These are phyloP conservation scores for Blakeslea trispora DNA, from an alignment of 371 early-diverging fungal species.

Conservation along the genomic window DNA sequence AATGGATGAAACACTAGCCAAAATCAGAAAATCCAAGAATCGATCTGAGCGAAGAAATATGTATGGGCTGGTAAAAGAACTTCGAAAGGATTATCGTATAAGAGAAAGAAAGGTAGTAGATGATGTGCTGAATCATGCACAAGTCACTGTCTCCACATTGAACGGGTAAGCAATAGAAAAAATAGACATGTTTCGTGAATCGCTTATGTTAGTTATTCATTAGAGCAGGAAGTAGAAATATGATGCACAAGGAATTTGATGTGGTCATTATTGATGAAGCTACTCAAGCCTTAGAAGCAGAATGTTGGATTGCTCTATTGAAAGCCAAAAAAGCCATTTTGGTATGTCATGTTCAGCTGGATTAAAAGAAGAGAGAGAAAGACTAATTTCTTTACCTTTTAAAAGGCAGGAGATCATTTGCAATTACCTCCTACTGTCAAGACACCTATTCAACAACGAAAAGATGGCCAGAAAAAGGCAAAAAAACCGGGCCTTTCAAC, in stretches of 20 bases:
- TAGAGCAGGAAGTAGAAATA: conserved; percentile 57
- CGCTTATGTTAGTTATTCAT: neutral
- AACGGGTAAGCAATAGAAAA: conserved; percentile 47
- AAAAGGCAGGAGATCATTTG: conserved; percentile 89
- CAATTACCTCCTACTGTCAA: conserved; percentile 91
- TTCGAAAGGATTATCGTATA: conserved; percentile 71
- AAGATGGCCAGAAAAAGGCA: too few relatives aligned
- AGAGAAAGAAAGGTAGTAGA: conserved; percentile 75
- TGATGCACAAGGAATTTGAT: conserved; percentile 77
- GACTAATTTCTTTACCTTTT: too few relatives aligned
- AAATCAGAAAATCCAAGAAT: conserved; percentile 64
- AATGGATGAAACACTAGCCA: conserved; percentile 70
- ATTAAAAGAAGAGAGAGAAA: too few relatives aligned
- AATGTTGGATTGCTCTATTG: conserved; percentile 89
- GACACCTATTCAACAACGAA: conserved; percentile 29
- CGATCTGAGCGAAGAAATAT: conserved; percentile 67
- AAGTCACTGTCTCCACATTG: conserved; percentile 64
- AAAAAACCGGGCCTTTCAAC: conserved; percentile 28
- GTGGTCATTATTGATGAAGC: conserved; percentile 95
- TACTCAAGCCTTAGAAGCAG: conserved; percentile 86
- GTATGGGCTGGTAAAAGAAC: conserved; percentile 68
- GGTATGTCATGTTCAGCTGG: too few relatives aligned
- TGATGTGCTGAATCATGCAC: conserved; percentile 62
- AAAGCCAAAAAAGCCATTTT: conserved; percentile 82
- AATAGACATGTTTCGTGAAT: neutral